Conservation (phyloP, 2,329 filamentous ascomycete species). For the Nothophoma quercina region DNA sequence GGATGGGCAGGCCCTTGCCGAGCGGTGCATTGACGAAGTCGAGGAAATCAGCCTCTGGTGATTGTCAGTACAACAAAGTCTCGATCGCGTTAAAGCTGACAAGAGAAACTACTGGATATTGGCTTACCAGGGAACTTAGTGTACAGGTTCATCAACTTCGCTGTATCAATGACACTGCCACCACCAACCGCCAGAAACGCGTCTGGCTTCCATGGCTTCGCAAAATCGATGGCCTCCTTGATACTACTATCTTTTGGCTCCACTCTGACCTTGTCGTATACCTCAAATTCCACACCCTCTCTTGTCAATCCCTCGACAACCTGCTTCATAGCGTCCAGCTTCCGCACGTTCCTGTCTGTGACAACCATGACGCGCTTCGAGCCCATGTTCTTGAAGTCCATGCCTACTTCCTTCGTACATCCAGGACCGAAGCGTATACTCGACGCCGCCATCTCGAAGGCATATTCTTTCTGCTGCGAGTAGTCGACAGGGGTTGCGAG, state of each 20-base stretch:
- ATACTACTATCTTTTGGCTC: conserved; percentile 96
- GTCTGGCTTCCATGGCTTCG: conserved; percentile 81
- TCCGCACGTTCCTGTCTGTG: conserved; percentile 82
- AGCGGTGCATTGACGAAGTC: conserved; percentile 98
- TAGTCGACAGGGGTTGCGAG: conserved; percentile 80
- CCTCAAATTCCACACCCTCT: conserved; percentile 80
- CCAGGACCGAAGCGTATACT: conserved; percentile 94
- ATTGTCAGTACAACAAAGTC: conserved; percentile 7
- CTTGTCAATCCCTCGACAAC: conserved; percentile 79
- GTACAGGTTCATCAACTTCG: conserved; percentile 98
- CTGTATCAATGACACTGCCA: conserved; percentile 96
- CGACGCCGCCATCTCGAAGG: conserved; percentile 97
- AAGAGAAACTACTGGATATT: too few species aligned
- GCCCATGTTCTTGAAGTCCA: conserved; percentile 94
- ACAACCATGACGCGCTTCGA: conserved; percentile 89
- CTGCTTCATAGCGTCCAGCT: conserved; percentile 88
- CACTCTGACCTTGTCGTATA: conserved; percentile 81
- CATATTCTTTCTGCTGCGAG: conserved; percentile 87
- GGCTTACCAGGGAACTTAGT: conserved; percentile 72
- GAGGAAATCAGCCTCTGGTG: conserved; percentile 81
- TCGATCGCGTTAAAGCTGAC: too few species aligned
- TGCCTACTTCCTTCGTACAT: conserved; percentile 93
- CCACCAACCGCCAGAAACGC: conserved; percentile 91
- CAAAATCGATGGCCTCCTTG: conserved; percentile 87
- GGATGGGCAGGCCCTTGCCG: conserved; percentile 81